Conservation (phyloP, 2,329 filamentous ascomycete species). For the Pestalotiopsis sp. region DNA sequence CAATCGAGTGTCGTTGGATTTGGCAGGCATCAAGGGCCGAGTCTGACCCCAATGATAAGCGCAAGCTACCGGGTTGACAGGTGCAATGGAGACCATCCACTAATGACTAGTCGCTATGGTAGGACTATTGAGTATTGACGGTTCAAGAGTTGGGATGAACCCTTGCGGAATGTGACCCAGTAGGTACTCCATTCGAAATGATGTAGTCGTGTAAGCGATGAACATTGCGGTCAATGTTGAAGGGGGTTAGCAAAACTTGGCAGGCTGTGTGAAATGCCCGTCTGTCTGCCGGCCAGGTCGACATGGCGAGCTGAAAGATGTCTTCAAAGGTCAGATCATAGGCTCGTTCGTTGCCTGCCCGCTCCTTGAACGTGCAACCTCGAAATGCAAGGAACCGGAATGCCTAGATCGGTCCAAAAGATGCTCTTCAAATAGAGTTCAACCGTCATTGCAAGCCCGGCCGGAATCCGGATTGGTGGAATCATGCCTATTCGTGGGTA, state of each 20-base stretch:
- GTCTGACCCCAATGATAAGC: neutral
- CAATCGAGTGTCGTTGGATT: neutral
- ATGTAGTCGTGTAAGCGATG: neutral
- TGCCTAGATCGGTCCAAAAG: neutral
- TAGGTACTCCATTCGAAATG: neutral
- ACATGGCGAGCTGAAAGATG: too few relatives aligned
- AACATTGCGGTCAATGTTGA: too few relatives aligned
- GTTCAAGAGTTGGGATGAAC: neutral
- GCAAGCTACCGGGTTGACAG: neutral
- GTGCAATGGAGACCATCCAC: neutral
- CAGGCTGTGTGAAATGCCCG: too few relatives aligned
- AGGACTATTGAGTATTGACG: neutral
- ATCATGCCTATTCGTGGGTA: neutral
- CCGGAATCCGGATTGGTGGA: neutral
- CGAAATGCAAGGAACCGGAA: neutral
- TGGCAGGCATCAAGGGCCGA: slow-evolving; percentile 6
- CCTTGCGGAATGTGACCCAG: neutral
- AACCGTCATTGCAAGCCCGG: neutral
- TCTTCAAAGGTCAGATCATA: too few relatives aligned
- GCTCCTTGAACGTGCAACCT: neutral
- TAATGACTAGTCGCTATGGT: neutral
- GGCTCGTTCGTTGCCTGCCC: neutral
- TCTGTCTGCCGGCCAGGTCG: too few relatives aligned
- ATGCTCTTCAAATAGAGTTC: neutral
- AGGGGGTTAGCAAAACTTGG: too few relatives aligned